Base-by-base conservation (phyloP, 2,329 filamentous ascomycete genomes). In the Neophaeococcomyces mojaviensis region DNA sequence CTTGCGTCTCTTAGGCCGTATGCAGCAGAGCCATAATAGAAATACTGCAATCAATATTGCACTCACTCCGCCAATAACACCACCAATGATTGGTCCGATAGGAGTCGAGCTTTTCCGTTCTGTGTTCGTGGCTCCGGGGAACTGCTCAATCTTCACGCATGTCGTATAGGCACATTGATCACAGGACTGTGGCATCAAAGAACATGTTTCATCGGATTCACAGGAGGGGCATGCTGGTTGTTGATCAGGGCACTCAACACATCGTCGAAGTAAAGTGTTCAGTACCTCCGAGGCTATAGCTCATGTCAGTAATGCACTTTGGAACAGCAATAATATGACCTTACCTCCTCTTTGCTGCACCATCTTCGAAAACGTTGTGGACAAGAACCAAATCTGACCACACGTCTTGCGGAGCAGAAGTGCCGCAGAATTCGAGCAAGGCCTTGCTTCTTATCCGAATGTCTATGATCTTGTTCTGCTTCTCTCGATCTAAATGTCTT, bases 31-130 rank as follows among this genome's bases (percentile, higher is more conserved):
- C 85, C 87, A 97, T 28, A 96, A 74, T 33, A 94, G 67, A 58
- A 88, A 94, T 2, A 83, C 83, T 44, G 86, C 63, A 31, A 87
- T 67, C n/a, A 77, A 83, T 43, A 97, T 74, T 37, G 81, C 74
- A n/a, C 76, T 74, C 12, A 97, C 65, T 55, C 88, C 92, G 53
- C 88, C 92, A 35, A 97, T 71, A 8, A 96, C 88, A 54, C 90
- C 90, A 54, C 92, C 92, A 2, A 85, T 90, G 54, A 98, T 96
- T 28, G 87, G 86, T 34, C 89, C 89, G 1, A 83, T 72, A 33
- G 52, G 56, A 33, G 31, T 59, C 52, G 35, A 56, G 43, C 61
- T 63, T 44, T 48, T 57, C 2, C 51, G 43, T n/a, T 62, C 54
- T n/a, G 18, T 36, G 18, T 36, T 22, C 16, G 56, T 54, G 12